Conservation (phyloP, 768 basidiomycete species). For the Lactifluus hygrophoroides region DNA sequence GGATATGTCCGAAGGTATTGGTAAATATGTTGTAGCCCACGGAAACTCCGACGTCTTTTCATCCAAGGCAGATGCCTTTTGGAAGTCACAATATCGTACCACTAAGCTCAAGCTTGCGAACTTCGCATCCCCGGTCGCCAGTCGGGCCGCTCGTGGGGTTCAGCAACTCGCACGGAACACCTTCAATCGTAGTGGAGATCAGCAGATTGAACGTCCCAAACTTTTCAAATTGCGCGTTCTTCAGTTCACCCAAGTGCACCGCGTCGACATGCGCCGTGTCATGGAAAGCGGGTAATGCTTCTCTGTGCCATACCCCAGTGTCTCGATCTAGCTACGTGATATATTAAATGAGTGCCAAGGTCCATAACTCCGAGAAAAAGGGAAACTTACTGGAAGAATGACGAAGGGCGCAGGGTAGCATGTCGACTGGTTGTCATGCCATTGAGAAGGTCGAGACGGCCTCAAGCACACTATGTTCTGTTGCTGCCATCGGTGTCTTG, state of each 20-base stretch:
- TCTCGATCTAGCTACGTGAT: conserved; percentile 73
- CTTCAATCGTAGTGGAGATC: conserved; percentile 75
- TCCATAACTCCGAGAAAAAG: conserved; percentile 10
- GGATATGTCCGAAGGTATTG: background rate
- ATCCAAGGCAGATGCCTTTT: conserved; percentile 87
- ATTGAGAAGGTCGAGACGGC: conserved; percentile 99
- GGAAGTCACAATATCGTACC: conserved; percentile 97
- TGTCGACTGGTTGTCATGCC: too few species aligned
- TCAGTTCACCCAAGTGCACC: conserved; percentile 89
- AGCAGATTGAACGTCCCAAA: conserved; percentile 77
- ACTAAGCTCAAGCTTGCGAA: conserved; percentile 78
- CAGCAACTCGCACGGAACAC: conserved; percentile 85
- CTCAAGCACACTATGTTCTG: conserved; percentile 95
- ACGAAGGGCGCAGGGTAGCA: conserved; percentile 99
- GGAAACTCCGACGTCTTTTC: conserved; percentile 59
- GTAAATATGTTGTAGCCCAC: background rate
- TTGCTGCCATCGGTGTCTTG: conserved; percentile 99
- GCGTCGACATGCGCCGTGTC: conserved; percentile 96
- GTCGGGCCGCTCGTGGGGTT: conserved; percentile 90
- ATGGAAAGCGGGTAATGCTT: conserved; percentile 95
- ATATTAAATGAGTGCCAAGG: background rate
- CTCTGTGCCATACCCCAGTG: conserved; percentile 81
- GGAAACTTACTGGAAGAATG: conserved; percentile 70
- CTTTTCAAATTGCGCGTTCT: conserved; percentile 77
- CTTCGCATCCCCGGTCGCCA: conserved; percentile 83